Evolutionary conservation across 371 early-diverging fungal genomes (phyloP).

Genomic region (Rhizomucor pusillus): DNA sequence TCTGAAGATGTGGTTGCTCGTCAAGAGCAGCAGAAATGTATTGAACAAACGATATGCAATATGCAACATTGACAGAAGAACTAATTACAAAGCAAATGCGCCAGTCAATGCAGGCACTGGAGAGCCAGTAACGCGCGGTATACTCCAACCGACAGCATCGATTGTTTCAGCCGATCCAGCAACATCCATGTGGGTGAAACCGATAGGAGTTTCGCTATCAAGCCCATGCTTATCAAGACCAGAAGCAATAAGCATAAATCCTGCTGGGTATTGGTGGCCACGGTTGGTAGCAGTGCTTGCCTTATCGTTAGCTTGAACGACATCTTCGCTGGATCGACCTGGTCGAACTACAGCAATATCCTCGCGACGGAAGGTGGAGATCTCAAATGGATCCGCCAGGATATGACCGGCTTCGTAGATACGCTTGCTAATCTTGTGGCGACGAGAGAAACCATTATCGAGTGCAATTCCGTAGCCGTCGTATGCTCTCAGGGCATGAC

Average conservation of each 20-base stretch:
- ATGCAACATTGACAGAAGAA: not conserved
- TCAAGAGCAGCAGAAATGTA: no score
- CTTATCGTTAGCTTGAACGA: constrained; percentile 76
- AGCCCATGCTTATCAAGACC: constrained; percentile 77
- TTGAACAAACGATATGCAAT: no score
- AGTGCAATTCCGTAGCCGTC: constrained; percentile 76
- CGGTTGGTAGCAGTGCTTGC: constrained; percentile 75
- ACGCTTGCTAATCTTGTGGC: constrained; percentile 57
- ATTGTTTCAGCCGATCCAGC: constrained; percentile 79
- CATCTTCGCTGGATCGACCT: constrained; percentile 72
- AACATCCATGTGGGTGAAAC: constrained; percentile 85
- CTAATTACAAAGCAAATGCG: constrained; percentile 60
- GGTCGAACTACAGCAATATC: constrained; percentile 69
- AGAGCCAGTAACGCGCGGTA: constrained; percentile 73
- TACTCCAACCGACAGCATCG: constrained; percentile 61
- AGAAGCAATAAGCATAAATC: constrained; percentile 79
- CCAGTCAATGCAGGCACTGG: constrained; percentile 77
- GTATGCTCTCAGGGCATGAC: constrained; percentile 81
- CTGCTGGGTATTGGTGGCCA: constrained; percentile 89
- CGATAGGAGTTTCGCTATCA: constrained; percentile 60
- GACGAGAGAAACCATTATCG: constrained; percentile 81
- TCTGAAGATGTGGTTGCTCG: no score
- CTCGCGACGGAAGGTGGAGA: constrained; percentile 81
- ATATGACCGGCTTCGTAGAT: constrained; percentile 69
- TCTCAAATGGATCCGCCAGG: constrained; percentile 82